Conservation (phyloP, 2,329 filamentous ascomycete species). For the Alternaria infectoria region DNA sequence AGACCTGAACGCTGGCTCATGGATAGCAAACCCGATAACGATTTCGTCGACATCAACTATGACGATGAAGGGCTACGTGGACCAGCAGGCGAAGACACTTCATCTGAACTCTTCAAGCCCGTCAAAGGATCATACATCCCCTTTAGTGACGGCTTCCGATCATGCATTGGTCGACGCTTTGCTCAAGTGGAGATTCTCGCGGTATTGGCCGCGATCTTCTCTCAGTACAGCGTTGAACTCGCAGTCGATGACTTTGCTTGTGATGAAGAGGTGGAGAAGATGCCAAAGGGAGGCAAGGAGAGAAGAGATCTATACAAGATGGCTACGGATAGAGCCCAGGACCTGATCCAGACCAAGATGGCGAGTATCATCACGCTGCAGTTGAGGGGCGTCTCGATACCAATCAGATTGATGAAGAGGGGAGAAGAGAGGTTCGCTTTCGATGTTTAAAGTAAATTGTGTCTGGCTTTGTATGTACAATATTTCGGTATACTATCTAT, state of each 20-base stretch:
- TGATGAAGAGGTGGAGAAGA: slow-evolving; percentile 50
- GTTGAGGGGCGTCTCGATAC: slow-evolving; percentile 66
- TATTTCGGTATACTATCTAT: neutral
- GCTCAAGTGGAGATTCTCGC: slow-evolving; percentile 64
- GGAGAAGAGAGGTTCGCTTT: slow-evolving; percentile 71
- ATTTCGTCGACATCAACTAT: slow-evolving; percentile 48
- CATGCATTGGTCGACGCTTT: slow-evolving; percentile 63
- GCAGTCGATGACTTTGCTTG: slow-evolving; percentile 61
- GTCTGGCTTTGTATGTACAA: neutral
- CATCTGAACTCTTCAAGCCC: slow-evolving; percentile 61
- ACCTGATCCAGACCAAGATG: slow-evolving; percentile 61
- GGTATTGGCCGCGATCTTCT: slow-evolving; percentile 60
- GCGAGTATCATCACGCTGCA: slow-evolving; percentile 74
- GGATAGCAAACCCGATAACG: slow-evolving; percentile 31
- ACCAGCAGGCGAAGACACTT: slow-evolving; percentile 66
- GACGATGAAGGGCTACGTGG: slow-evolving; percentile 64
- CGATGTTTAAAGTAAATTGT: neutral
- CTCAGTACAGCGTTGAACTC: slow-evolving; percentile 71
- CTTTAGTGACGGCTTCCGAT: slow-evolving; percentile 62
- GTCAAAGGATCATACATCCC: slow-evolving; percentile 61
- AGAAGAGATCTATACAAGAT: slow-evolving; percentile 64
- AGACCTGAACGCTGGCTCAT: slow-evolving; percentile 75
- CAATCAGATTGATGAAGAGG: slow-evolving; percentile 71
- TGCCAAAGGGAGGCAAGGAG: slow-evolving; percentile 54
- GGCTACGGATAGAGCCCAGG: slow-evolving; percentile 63